Percentiles rank a stretch among this genome's conserved stretches.
These are phyloP conservation scores for Leishmania martiniquensis DNA, from an alignment of 208 protist genomes.

Conservation along the genomic window DNA sequence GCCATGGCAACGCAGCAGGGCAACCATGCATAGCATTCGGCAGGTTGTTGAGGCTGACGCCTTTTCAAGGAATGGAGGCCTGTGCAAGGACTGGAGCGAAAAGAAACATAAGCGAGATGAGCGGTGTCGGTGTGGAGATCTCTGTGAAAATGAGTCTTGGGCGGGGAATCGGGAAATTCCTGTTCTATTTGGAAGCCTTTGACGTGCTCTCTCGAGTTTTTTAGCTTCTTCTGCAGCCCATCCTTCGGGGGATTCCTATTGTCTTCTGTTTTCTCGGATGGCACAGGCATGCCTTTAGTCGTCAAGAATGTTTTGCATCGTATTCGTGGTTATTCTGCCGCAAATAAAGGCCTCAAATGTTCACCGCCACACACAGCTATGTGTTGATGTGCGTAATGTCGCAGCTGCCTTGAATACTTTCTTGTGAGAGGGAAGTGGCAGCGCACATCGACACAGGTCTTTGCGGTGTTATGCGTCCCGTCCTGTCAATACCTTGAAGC, in stretches of 20 bases:
- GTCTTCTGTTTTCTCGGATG: background rate
- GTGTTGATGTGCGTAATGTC: background rate
- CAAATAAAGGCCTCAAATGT: background rate
- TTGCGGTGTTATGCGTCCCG: background rate
- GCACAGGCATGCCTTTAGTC: background rate
- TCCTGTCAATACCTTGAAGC: background rate
- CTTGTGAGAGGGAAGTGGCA: background rate
- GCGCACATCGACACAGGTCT: background rate
- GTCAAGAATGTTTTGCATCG: background rate
- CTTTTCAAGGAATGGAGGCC: background rate
- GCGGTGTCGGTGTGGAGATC: too few species aligned
- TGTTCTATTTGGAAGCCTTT: background rate
- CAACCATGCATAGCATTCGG: background rate
- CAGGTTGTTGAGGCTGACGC: background rate
- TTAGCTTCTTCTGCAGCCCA: too few species aligned
- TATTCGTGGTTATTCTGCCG: background rate
- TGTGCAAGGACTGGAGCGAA: background rate
- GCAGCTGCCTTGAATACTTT: background rate
- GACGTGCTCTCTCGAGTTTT: background rate
- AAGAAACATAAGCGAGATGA: background rate
- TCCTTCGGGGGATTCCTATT: too few species aligned
- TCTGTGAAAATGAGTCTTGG: too few species aligned
- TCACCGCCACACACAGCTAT: background rate
- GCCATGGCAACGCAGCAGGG: background rate
- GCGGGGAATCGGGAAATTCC: background rate